Conservation (phyloP, 1,284 basidiomycete genomes). For the Serendipita sp. region DNA sequence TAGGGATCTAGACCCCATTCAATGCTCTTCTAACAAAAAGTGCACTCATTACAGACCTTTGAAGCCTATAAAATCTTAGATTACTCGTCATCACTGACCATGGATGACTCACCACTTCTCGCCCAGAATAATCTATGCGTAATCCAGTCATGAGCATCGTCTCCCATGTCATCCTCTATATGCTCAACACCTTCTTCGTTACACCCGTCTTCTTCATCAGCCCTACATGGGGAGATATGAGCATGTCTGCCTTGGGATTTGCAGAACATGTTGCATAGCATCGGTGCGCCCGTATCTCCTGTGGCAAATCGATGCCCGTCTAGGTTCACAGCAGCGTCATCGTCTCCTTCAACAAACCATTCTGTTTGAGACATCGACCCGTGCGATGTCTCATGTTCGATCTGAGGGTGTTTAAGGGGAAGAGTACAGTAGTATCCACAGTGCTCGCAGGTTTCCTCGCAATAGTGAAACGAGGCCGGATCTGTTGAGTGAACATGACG, state of each 20-base stretch:
- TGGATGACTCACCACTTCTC: constrained; percentile 29
- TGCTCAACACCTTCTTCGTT: constrained; percentile 33
- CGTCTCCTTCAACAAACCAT: constrained; percentile 41
- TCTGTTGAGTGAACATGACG: constrained; percentile 34
- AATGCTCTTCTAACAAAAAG: not conserved
- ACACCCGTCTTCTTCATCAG: constrained; percentile 25
- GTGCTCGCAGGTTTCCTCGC: constrained; percentile 26
- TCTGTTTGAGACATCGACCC: constrained; percentile 45
- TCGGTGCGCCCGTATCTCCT: constrained; percentile 42
- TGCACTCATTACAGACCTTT: constrained; percentile 17
- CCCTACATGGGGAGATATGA: constrained; percentile 44
- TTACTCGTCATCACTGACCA: not conserved
- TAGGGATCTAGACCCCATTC: constrained; percentile 34
- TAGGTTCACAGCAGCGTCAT: constrained; percentile 34
- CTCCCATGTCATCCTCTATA: constrained; percentile 26
- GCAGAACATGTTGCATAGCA: constrained; percentile 48
- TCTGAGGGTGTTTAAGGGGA: constrained; percentile 40
- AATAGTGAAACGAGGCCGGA: not conserved
- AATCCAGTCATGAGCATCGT: constrained; percentile 36
- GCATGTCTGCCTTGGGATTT: constrained; percentile 37
- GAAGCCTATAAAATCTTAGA: constrained; percentile 17
- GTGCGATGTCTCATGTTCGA: constrained; percentile 47
- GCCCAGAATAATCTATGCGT: constrained; percentile 42
- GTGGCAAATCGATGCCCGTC: constrained; percentile 32
- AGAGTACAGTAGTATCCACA: constrained; percentile 47